Percentiles rank a stretch among this genome's conserved stretches.
Evolutionary conservation across 495 filamentous ascomycete species (phyloP).

Genomic region (Cercophora samala): DNA sequence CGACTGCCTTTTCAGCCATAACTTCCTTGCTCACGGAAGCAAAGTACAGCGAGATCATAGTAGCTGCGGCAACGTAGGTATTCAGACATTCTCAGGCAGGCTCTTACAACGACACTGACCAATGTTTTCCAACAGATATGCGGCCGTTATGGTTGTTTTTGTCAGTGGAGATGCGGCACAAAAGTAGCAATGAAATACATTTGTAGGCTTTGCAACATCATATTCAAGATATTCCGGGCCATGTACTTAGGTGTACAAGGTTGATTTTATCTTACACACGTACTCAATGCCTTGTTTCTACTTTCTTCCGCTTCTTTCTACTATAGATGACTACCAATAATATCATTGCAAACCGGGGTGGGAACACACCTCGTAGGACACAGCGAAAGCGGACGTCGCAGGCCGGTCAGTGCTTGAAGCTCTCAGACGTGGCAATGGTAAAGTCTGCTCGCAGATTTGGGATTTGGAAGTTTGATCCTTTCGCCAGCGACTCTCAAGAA

Average conservation of each 20-base stretch:
- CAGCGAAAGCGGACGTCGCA: not conserved
- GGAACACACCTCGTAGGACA: not conserved
- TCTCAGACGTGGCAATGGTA: not conserved
- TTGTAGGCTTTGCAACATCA: not conserved
- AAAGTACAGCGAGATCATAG: not conserved
- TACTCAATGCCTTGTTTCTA: not conserved
- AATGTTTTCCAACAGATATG: not conserved
- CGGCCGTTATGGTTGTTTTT: not conserved
- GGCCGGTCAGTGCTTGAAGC: not conserved
- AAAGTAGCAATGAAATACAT: not conserved
- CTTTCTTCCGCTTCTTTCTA: not conserved
- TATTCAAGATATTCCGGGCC: no score
- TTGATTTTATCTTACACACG: no score
- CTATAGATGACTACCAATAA: not conserved
- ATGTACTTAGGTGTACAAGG: not conserved
- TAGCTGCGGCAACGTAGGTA: not conserved
- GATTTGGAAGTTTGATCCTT: no score
- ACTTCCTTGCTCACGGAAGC: not conserved
- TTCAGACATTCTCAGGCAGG: not conserved
- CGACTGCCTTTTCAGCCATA: not conserved
- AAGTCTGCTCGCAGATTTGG: not conserved
- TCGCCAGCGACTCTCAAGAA: not conserved
- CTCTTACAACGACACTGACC: not conserved
- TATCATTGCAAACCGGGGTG: not conserved
- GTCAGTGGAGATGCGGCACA: not conserved